These are phyloP conservation scores for Emergomyces pasteurianus DNA, from an alignment of 2,329 filamentous ascomycete genomes.

Conservation along the genomic window DNA sequence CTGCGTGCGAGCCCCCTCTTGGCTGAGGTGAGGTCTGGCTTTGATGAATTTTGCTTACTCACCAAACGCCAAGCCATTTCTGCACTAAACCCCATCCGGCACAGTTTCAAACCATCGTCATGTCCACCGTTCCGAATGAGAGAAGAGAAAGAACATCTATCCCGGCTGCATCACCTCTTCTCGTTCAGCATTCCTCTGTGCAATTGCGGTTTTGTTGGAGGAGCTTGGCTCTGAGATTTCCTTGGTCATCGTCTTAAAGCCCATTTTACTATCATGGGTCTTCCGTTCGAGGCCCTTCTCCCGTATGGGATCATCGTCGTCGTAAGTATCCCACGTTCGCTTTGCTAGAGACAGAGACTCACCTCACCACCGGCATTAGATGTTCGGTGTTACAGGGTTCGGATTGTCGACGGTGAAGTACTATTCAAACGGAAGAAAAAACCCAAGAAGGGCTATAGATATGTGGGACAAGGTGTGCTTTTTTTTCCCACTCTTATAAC, in stretches of 20 bases:
- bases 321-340: constrained; percentile 32
- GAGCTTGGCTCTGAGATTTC: not conserved
- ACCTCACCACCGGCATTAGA: constrained; percentile 29
- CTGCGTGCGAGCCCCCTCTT: constrained; percentile 6
- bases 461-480: constrained; percentile 51
- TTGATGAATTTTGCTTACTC: constrained; percentile 13
- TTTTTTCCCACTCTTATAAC: constrained; percentile 2
- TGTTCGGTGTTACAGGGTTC: constrained; percentile 49
- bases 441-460: constrained; percentile 47
- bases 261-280: constrained; percentile 41
- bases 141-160: not conserved
- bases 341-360: constrained; percentile 7
- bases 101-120: not conserved
- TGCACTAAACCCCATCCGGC: constrained; percentile 8
- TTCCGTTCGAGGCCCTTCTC: constrained; percentile 54
- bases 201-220: constrained; percentile 6
- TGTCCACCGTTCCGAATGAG: not conserved
- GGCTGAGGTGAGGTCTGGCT: constrained; percentile 9
- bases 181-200: constrained; percentile 8
- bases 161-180: constrained; percentile 1
- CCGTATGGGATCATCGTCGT: constrained; percentile 52
- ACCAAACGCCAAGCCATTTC: constrained; percentile 9
- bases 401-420: constrained; percentile 46
- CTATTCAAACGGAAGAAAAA: constrained; percentile 53
- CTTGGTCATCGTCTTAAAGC: not conserved